Conservation (phyloP, 2,329 filamentous ascomycete genomes). For the Bipolaris oryzae region DNA sequence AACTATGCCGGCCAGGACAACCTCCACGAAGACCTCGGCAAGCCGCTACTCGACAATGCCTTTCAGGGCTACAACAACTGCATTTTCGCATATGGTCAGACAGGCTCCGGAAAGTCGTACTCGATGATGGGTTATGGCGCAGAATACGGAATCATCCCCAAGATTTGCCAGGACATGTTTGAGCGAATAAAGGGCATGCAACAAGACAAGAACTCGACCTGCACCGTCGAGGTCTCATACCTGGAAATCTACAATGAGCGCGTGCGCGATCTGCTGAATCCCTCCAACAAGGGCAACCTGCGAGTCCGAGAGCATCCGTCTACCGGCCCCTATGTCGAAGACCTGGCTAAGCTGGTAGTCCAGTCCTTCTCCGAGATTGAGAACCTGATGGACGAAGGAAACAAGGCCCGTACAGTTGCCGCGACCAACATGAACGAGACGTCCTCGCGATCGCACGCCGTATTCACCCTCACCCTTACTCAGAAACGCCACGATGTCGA, state of each 20-base stretch:
- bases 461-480: slow-evolving; percentile 94
- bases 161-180: slow-evolving; percentile 98
- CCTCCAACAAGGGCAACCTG: slow-evolving; percentile 91
- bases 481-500: slow-evolving; percentile 91
- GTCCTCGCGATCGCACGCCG: slow-evolving; percentile 95
- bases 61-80: slow-evolving; percentile 99
- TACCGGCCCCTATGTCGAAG: slow-evolving; percentile 96
- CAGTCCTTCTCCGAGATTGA: slow-evolving; percentile 95
- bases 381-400: slow-evolving; percentile 97
- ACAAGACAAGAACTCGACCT: slow-evolving; percentile 78
- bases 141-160: slow-evolving; percentile 93
- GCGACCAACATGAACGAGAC: slow-evolving; percentile 99
- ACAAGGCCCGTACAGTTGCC: slow-evolving; percentile 96
- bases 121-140: slow-evolving; percentile 99
- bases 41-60: slow-evolving; percentile 93
- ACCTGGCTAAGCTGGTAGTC: slow-evolving; percentile 93
- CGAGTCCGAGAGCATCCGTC: slow-evolving; percentile 98
- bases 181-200: slow-evolving; percentile 74
- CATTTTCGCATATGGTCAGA: slow-evolving; percentile 99
- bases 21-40: slow-evolving; percentile 85
- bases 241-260: slow-evolving; percentile 99
- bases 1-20: slow-evolving; percentile 91
- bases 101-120: slow-evolving; percentile 97
- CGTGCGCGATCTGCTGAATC: slow-evolving; percentile 93
- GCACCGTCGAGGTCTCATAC: slow-evolving; percentile 97